phyloP scores from a whole-genome alignment of 805 yeast species.

The Blastobotrys robertii region DNA sequence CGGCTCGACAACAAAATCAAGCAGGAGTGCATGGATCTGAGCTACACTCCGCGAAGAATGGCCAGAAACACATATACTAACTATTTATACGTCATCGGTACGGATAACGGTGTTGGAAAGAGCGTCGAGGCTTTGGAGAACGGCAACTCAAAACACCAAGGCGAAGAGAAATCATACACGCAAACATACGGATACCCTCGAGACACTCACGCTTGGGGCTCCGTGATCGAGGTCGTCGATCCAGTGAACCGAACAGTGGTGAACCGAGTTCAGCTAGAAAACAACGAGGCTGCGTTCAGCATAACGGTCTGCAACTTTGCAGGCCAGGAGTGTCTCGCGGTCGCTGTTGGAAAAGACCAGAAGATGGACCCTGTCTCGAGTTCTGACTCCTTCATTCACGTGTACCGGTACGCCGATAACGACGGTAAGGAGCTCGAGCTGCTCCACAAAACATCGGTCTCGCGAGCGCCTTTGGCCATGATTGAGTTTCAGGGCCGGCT shows the following conservation, averaged over 20 bases:
- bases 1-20: conserved; percentile 12
- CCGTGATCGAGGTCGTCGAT: conserved; percentile 45
- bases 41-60: conserved; percentile 15
- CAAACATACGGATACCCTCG: neutral
- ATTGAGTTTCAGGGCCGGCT: conserved; percentile 48
- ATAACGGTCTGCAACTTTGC: conserved; percentile 29
- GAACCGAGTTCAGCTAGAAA: conserved; percentile 37
- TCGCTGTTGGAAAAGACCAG: conserved; percentile 24
- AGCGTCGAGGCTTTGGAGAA: neutral
- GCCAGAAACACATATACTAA: conserved; percentile 9
- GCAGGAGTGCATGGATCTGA: conserved; percentile 6
- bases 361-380: conserved; percentile 16
- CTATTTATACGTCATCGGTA: conserved; percentile 35
- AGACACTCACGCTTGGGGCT: conserved; percentile 33
- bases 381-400: conserved; percentile 21
- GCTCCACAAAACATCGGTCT: conserved; percentile 53
- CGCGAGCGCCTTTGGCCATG: conserved; percentile 40
- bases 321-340: conserved; percentile 14
- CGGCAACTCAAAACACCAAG: neutral
- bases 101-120: conserved; percentile 32
- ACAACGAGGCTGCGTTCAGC: conserved; percentile 36
- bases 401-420: conserved; percentile 23
- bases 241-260: conserved; percentile 26
- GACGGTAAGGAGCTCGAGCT: conserved; percentile 29
- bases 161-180: neutral